phyloP scores from a whole-genome alignment of 768 basidiomycete genomes.

The Suillus spraguei region DNA sequence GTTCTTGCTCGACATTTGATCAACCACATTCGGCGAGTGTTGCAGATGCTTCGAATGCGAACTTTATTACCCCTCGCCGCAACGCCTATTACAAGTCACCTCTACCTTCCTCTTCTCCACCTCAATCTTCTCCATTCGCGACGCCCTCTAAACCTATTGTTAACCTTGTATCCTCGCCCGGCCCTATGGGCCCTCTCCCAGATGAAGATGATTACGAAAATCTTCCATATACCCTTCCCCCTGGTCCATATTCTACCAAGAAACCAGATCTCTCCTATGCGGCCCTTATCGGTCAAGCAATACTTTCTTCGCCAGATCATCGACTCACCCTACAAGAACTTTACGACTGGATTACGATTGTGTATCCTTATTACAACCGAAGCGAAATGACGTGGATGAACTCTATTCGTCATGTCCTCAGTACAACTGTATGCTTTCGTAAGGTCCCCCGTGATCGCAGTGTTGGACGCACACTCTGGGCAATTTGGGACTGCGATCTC shows the following conservation, averaged over 20 bases:
- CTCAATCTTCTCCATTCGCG: constrained; percentile 58
- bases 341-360: constrained; percentile 93
- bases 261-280: constrained; percentile 94
- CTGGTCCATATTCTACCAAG: constrained; percentile 76
- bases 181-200: constrained; percentile 69
- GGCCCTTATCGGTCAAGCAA: constrained; percentile 93
- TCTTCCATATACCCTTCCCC: constrained; percentile 77
- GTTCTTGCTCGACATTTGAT: constrained; percentile 33
- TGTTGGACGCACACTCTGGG: constrained; percentile 86
- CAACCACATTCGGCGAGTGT: constrained; percentile 26
- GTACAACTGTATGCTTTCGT: constrained; percentile 88
- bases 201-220: constrained; percentile 65
- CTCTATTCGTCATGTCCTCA: constrained; percentile 95
- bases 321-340: constrained; percentile 94
- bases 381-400: constrained; percentile 98
- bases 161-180: constrained; percentile 84
- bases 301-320: constrained; percentile 81
- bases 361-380: constrained; percentile 91
- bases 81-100: constrained; percentile 47
- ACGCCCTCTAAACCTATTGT: constrained; percentile 63
- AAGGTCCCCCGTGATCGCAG: constrained; percentile 79
- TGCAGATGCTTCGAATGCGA: constrained; percentile 37
- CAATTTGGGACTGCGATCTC: constrained; percentile 80
- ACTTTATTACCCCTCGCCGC: constrained; percentile 54
- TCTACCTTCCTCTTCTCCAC: constrained; percentile 64